These are phyloP conservation scores for Chlorencoelia australis DNA, from an alignment of 2,329 filamentous ascomycete species.

Conservation along the genomic window DNA sequence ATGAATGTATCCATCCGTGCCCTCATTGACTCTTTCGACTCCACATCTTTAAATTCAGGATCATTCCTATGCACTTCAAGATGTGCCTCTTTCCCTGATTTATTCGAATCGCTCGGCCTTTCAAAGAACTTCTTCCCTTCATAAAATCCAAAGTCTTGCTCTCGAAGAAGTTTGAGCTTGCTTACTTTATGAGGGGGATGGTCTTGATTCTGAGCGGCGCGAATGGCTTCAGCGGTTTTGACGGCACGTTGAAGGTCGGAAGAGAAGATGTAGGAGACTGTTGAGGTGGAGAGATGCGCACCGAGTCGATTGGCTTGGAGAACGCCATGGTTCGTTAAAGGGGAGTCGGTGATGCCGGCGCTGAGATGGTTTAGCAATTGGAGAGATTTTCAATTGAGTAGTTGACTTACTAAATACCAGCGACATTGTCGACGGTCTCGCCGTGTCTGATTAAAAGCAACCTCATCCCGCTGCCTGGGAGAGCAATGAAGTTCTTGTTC, in stretches of 20 bases:
- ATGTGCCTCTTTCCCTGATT: conserved; percentile 29
- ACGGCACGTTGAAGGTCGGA: conserved; percentile 68
- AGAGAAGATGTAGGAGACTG: conserved; percentile 61
- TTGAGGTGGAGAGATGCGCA: conserved; percentile 51
- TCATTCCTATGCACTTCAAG: conserved; percentile 31
- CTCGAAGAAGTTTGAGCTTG: conserved; percentile 42
- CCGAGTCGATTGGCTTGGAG: conserved; percentile 69
- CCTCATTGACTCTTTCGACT: conserved; percentile 59
- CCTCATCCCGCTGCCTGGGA: conserved; percentile 36
- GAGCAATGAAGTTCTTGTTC: conserved; percentile 12
- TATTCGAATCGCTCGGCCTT: conserved; percentile 27
- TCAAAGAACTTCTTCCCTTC: conserved; percentile 53
- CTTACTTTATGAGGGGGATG: conserved; percentile 10
- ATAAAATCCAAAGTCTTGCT: conserved; percentile 64
- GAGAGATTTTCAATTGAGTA: conserved; percentile 4
- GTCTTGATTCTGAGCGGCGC: conserved; percentile 48
- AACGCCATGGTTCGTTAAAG: conserved; percentile 71
- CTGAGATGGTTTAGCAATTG: conserved; percentile 33
- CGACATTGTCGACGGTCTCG: conserved; percentile 85
- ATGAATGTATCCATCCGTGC: conserved; percentile 57
- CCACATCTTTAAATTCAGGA: conserved; percentile 43
- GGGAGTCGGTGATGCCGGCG: conserved; percentile 72
- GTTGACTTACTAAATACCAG: conserved; percentile 54
- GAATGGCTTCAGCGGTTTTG: conserved; percentile 59
- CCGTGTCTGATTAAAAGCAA: conserved; percentile 77